phyloP scores from a whole-genome alignment of 768 basidiomycete genomes.

The Candolleomyces aberdarensis region DNA sequence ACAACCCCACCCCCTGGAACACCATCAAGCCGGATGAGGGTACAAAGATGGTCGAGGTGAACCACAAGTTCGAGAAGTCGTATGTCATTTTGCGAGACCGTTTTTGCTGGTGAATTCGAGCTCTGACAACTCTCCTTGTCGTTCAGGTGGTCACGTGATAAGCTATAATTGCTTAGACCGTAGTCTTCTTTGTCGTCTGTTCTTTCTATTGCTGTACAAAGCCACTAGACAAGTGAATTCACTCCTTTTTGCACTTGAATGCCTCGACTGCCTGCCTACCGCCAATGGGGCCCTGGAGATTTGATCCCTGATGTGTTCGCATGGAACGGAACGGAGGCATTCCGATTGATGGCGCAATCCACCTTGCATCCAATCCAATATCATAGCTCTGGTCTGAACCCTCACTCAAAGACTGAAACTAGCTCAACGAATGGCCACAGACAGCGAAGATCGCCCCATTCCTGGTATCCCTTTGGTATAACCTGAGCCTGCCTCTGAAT shows the following conservation, averaged over 20 bases:
- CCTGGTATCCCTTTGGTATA: slow-evolving; percentile 38
- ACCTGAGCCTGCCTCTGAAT: neutral
- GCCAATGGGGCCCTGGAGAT: neutral
- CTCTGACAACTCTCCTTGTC: neutral
- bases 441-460: slow-evolving; percentile 32
- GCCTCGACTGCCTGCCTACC: neutral
- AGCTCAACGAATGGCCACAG: neutral
- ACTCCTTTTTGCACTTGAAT: neutral
- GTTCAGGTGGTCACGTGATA: slow-evolving; percentile 72
- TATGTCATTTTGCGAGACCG: slow-evolving; percentile 27
- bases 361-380: too few relatives aligned
- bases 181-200: slow-evolving; percentile 8
- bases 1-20: slow-evolving; percentile 90
- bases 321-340: neutral
- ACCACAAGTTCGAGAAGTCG: slow-evolving; percentile 77
- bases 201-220: slow-evolving; percentile 9
- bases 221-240: slow-evolving; percentile 2
- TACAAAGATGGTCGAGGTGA: slow-evolving; percentile 66
- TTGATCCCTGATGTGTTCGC: neutral
- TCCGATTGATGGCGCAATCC: slow-evolving; percentile 9
- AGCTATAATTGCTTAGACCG: slow-evolving; percentile 43
- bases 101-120: neutral
- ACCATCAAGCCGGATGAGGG: slow-evolving; percentile 71
- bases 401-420: too few relatives aligned
- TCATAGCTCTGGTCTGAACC: too few relatives aligned